Base-by-base conservation (phyloP, 2,329 filamentous ascomycete genomes). In the Botrytis byssoidea region DNA sequence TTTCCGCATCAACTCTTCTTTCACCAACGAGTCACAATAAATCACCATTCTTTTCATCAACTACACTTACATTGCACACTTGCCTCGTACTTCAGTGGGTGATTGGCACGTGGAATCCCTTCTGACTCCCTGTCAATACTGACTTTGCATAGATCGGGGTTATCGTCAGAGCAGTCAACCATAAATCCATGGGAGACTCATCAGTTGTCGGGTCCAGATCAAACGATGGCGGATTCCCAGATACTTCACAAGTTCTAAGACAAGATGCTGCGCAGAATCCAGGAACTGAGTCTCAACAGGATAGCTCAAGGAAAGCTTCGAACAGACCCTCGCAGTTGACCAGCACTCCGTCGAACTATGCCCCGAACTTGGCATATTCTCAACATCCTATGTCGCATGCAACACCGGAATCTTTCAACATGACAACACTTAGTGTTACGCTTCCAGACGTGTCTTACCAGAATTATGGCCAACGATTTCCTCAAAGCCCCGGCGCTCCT, bases 391-490 rank as follows among this genome's bases (percentile, higher is more conserved):
- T 57, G 29, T 55, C 70, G 35, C 77, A 77, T 75, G 74, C 64
- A 70, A 73, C 76, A 61, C 72, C 74, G 46, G 77, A 79, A 37
- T 32, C 75, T 20, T 81, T 80, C 57, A 76, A 77, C 55, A 77
- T 81, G 76, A 72, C 64, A n/a, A 69, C 74, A 59, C 70, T 81
- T 9, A 76, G 75, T 51, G 74, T 70, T 32, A 72, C 77, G 4
- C 74, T 81, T 16, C 78, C 80, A 59, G 79, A 80, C 60, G 55
- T 70, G 55, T 72, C 74, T 16, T 78, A 80, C 64, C 78, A 78
- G 67, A 76, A 74, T 48, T 79, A 79, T 59, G 69, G 73, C 12
- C 74, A 79, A 66, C 74, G 79, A 70, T 79, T 75, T 64, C 61
- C 75, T 40, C 57, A 75, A 10, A 75, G 71, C 8, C 73, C 75